These are phyloP conservation scores for Phytophthora lateralis DNA, from an alignment of 352 stramenopile genomes.

Conservation along the genomic window DNA sequence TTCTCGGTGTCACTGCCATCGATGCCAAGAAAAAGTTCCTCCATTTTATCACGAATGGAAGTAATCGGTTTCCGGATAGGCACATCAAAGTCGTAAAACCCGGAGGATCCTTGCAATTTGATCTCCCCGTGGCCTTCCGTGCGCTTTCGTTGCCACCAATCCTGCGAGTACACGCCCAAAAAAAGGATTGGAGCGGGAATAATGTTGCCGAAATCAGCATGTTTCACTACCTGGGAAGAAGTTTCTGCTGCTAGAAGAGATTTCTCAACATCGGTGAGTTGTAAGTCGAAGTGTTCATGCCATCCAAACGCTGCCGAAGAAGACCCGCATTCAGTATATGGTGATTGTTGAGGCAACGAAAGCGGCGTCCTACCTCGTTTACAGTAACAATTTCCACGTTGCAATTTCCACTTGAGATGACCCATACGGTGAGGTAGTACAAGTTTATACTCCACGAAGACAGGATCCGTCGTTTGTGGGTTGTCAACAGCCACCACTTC, in stretches of 20 bases:
- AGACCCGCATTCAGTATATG: slow-evolving; percentile 9
- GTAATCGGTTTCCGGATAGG: slow-evolving; percentile 43
- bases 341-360: slow-evolving; percentile 19
- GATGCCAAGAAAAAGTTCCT: slow-evolving; percentile 68
- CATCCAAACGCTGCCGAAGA: slow-evolving; percentile 25
- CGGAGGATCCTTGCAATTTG: slow-evolving; percentile 24
- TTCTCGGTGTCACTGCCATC: slow-evolving; percentile 27
- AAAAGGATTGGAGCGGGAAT: slow-evolving; percentile 20
- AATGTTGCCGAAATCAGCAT: not conserved
- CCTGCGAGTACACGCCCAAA: slow-evolving; percentile 50
- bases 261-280: slow-evolving; percentile 15
- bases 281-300: slow-evolving; percentile 32
- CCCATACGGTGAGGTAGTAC: slow-evolving; percentile 9
- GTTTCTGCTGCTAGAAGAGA: not conserved
- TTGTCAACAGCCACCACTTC: slow-evolving; percentile 39
- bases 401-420: slow-evolving; percentile 27
- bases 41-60: slow-evolving; percentile 47
- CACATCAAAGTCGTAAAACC: slow-evolving; percentile 45
- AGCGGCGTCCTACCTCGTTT: slow-evolving; percentile 24
- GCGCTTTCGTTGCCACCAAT: slow-evolving; percentile 54
- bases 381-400: slow-evolving; percentile 8
- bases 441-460: slow-evolving; percentile 40
- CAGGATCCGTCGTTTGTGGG: slow-evolving; percentile 24
- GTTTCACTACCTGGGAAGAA: not conserved
- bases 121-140: slow-evolving; percentile 47